Base-by-base conservation (phyloP, 345 rosid species). In the Eutrema japonicum region DNA sequence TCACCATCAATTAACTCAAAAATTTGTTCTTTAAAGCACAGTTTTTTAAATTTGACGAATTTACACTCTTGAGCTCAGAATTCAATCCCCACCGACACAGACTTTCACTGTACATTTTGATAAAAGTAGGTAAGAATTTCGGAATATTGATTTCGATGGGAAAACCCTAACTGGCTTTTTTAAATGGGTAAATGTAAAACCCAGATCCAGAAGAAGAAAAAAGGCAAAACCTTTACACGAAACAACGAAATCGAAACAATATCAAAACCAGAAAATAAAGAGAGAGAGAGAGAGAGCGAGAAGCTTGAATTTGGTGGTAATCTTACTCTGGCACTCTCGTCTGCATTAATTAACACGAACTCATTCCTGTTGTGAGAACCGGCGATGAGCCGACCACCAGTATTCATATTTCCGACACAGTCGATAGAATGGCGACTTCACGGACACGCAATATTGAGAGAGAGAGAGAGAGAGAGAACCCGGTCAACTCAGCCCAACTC, bases 321-420 rank as follows among this genome's bases (percentile, higher is more conserved):
- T 63, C 87, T 85, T 87, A 91, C 97, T 76, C 90, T 66, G 18
- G 85, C 86, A 72, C 76, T 76, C 45, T 87, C 97, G 64, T 91
- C 97, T 27, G 90, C 93, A 80, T 87, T 87, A 75, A 91, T 91
- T 58, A 92, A 84, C 53, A 92, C 77, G 72, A 92, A 86, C 96
- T 92, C 97, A 48, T 92, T 92, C 76, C 97, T 81, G 32, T 87
- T 89, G 74, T 92, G 97, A 74, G 97, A 92, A 78, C 97, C 97
- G n/a, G 97, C 96, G 56, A 92, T 71, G 11, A 92, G 94, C 45
- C 96, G 79, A 38, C 92, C 96, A 66, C 85, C 83, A 46, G 97
- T 79, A 54, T 83, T 85, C 97, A 89, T 91, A 8, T 26, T 29
- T 27, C 64, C 77, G 48, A 68, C 45, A 57, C 14, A 65, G 7